Evolutionary conservation across 2,329 filamentous ascomycete species (phyloP).

Genomic region (Fusarium tupiense): DNA sequence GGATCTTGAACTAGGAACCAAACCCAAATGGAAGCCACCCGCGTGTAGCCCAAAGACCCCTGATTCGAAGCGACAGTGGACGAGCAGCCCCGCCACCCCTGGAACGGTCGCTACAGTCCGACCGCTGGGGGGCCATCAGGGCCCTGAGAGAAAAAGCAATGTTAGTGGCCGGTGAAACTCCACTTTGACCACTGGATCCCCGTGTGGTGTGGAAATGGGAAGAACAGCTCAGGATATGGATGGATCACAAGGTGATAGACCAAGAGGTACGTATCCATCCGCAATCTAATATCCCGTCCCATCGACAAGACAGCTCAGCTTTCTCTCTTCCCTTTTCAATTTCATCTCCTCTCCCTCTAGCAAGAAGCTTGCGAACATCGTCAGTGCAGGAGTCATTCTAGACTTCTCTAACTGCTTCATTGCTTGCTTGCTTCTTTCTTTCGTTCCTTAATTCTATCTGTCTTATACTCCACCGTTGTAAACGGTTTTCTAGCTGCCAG

Average conservation of each 20-base stretch:
- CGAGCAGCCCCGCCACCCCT: slow-evolving; percentile 13
- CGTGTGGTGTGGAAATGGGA: slow-evolving; percentile 29
- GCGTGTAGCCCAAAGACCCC: slow-evolving; percentile 29
- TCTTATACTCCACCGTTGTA: slow-evolving; percentile 4
- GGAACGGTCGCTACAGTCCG: slow-evolving; percentile 34
- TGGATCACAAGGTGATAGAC: slow-evolving; percentile 24
- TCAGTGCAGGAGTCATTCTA: slow-evolving; percentile 23
- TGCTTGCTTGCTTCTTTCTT: slow-evolving; percentile 8
- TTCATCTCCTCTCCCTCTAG: slow-evolving; percentile 9
- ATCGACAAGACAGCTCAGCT: slow-evolving; percentile 36
- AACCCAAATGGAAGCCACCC: slow-evolving; percentile 19
- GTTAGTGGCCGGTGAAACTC: slow-evolving; percentile 25
- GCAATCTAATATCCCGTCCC: slow-evolving; percentile 38
- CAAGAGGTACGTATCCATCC: slow-evolving; percentile 36
- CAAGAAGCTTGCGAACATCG: slow-evolving; percentile 26
- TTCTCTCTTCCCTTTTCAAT: slow-evolving; percentile 24
- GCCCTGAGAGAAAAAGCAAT: slow-evolving; percentile 15
- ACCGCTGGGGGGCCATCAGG: slow-evolving; percentile 25
- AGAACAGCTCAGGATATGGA: slow-evolving; percentile 26
- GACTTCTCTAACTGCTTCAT: slow-evolving; percentile 20
- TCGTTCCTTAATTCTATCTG: slow-evolving; percentile 14
- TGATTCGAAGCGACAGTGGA: slow-evolving; percentile 18
- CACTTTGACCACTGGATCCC: slow-evolving; percentile 5
- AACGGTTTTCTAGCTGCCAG: slow-evolving; percentile 10
- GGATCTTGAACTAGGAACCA: slow-evolving; percentile 18